Evolutionary conservation across 2,329 filamentous ascomycete species (phyloP).

Genomic region (Xylaria multiplex): DNA sequence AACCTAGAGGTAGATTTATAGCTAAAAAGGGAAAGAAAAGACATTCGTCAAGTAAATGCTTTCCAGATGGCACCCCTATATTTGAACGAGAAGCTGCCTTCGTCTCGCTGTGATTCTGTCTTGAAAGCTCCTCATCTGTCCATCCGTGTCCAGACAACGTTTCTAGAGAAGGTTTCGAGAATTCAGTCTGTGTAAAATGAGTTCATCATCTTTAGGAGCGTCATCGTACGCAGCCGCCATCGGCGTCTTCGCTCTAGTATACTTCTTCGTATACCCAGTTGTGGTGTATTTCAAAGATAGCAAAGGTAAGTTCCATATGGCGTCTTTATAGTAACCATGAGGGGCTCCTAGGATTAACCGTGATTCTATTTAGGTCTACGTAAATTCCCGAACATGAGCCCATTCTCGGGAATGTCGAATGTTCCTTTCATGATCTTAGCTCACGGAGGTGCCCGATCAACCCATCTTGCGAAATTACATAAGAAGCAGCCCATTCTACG

Average conservation of each 20-base stretch:
- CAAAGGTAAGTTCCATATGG: neutral
- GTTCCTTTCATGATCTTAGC: constrained; percentile 21
- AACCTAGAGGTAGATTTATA: neutral
- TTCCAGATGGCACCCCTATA: neutral
- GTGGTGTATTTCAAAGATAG: constrained; percentile 19
- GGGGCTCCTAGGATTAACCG: neutral
- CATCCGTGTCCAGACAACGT: neutral
- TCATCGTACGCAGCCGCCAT: constrained; percentile 9
- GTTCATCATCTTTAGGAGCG: neutral
- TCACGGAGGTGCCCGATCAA: constrained; percentile 8
- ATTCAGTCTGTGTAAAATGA: neutral
- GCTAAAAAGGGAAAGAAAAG: neutral
- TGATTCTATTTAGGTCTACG: constrained; percentile 4
- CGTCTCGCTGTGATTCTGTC: neutral
- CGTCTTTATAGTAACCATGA: neutral
- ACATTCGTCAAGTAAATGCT: neutral
- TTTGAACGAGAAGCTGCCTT: constrained; percentile 2
- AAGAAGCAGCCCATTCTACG: constrained; percentile 14
- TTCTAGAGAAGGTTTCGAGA: neutral
- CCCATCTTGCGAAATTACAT: constrained; percentile 9
- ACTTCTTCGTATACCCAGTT: constrained; percentile 19
- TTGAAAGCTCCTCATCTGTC: neutral
- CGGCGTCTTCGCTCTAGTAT: constrained; percentile 5
- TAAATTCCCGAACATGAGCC: constrained; percentile 19
- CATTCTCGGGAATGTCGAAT: constrained; percentile 19